Evolutionary conservation across 148 eudicot genomes (phyloP).

Genomic region (Amaranthus palmeri): DNA sequence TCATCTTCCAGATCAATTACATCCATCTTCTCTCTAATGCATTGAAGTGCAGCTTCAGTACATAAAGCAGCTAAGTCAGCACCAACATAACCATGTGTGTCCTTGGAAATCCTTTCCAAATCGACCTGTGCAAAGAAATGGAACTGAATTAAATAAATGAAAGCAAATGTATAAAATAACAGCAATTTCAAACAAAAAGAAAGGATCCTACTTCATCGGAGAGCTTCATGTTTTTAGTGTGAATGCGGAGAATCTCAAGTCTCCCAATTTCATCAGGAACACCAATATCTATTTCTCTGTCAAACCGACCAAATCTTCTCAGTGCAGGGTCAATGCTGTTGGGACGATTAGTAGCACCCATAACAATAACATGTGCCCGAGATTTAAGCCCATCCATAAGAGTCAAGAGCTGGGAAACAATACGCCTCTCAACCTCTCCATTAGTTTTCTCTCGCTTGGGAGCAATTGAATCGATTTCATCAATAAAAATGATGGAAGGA

Average conservation of each 20-base stretch:
- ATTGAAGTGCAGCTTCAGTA: conserved; percentile 88
- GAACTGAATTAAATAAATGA: neutral
- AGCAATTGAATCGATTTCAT: conserved; percentile 91
- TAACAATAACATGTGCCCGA: conserved; percentile 84
- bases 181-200: neutral
- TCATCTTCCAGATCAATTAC: conserved; percentile 90
- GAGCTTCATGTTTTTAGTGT: conserved; percentile 90
- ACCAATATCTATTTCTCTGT: conserved; percentile 87
- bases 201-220: conserved; percentile 60
- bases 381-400: conserved; percentile 93
- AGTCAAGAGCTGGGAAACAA: conserved; percentile 86
- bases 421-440: conserved; percentile 94
- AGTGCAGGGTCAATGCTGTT: conserved; percentile 90
- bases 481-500: conserved; percentile 80
- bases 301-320: conserved; percentile 88
- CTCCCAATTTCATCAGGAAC: conserved; percentile 91
- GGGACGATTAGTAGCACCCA: conserved; percentile 91
- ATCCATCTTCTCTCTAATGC: conserved; percentile 95
- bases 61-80: conserved; percentile 86
- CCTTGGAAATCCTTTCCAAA: conserved; percentile 72
- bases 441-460: conserved; percentile 87
- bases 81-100: conserved; percentile 91
- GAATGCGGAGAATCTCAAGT: conserved; percentile 85
- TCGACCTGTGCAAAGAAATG: conserved; percentile 46
- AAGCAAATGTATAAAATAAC: neutral